Evolutionary conservation across 2,329 filamentous ascomycete species (phyloP), one percentile per base, ranked within the genome.

Genomic region (Colletotrichum tofieldiae): DNA sequence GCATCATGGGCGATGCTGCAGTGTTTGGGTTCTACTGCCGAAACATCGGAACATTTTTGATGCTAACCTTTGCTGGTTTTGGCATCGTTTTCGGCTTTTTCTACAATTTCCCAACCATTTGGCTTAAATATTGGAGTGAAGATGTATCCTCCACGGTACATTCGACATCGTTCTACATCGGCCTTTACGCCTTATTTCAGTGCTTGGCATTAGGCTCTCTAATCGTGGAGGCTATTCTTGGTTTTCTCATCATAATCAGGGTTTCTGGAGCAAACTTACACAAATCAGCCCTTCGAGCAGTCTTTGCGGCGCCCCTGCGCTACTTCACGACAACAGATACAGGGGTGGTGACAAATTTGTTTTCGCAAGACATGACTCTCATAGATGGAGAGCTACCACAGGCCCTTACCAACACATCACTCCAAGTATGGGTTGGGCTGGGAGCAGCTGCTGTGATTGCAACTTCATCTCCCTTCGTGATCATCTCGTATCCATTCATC

Each of bases 391-490:
- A 84, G 29, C 75, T 86, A 0, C 82, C 84, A 0, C 55, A 77
- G 18, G 72, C 81, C 0, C 58, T 85, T 0, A 72, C 79, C 0
- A 84, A 84, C 60, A 61, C 79, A 3, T 71, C 71, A 5, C 49
- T 78, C 0, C 63, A 75, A 5, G 14, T 78, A 41, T 77, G 78
- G 3, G 70, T 75, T n/a, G 70, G 76, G 1, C 74, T 88, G 5
- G 84, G 84, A 7, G 83, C 86, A 73, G 82, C 86, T 29, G 81
- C 81, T 7, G 79, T 91, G 1, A 85, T 90, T 41, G 84, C 83
- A 0, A 77, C 77, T 0, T 76, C 75, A 72, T 84, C 73, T 74
- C 85, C 75, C 71, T 89, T 84, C 62, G 80, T 88, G 0, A 83
- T 84, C 0, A 82, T 87, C 29, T 81, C 82, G 0, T 68, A 68